These are phyloP conservation scores for Colletotrichum coccodes DNA, from an alignment of 2,329 filamentous ascomycete genomes.

Conservation along the genomic window DNA sequence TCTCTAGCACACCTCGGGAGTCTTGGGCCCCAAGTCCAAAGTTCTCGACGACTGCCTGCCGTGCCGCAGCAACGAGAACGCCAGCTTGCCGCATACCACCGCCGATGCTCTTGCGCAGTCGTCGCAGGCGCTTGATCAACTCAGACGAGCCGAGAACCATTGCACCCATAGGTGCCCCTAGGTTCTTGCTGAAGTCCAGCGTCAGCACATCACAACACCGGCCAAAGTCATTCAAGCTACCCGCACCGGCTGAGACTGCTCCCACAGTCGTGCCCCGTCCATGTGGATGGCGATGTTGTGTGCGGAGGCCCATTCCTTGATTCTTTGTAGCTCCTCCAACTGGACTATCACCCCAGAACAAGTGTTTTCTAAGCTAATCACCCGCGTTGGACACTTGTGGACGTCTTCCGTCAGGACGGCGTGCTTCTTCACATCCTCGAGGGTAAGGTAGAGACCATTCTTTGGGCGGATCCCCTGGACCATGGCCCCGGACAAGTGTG, in stretches of 20 bases:
- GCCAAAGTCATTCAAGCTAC: conserved; percentile 52
- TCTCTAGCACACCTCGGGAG: conserved; percentile 50
- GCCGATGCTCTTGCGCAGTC: conserved; percentile 83
- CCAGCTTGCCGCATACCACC: conserved; percentile 83
- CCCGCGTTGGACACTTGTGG: conserved; percentile 51
- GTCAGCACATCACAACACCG: conserved; percentile 67
- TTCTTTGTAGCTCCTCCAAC: conserved; percentile 69
- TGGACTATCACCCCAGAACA: conserved; percentile 73
- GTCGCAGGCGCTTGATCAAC: conserved; percentile 75
- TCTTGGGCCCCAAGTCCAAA: conserved; percentile 64
- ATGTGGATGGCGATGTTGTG: conserved; percentile 57
- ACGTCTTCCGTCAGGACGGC: conserved; percentile 52
- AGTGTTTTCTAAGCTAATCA: conserved; percentile 55
- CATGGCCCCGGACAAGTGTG: conserved; percentile 72
- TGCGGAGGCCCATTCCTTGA: conserved; percentile 70
- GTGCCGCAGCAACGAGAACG: conserved; percentile 78
- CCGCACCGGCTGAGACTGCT: conserved; percentile 56
- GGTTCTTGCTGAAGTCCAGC: conserved; percentile 63
- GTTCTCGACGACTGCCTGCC: conserved; percentile 82
- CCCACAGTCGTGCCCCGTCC: conserved; percentile 64
- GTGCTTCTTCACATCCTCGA: conserved; percentile 51
- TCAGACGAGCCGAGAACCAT: conserved; percentile 55
- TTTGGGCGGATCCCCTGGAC: conserved; percentile 55
- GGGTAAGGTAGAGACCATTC: conserved; percentile 52
- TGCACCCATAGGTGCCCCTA: conserved; percentile 63